Evolutionary conservation across 768 basidiomycete species (phyloP).

Genomic region (Mycena belliarum): DNA sequence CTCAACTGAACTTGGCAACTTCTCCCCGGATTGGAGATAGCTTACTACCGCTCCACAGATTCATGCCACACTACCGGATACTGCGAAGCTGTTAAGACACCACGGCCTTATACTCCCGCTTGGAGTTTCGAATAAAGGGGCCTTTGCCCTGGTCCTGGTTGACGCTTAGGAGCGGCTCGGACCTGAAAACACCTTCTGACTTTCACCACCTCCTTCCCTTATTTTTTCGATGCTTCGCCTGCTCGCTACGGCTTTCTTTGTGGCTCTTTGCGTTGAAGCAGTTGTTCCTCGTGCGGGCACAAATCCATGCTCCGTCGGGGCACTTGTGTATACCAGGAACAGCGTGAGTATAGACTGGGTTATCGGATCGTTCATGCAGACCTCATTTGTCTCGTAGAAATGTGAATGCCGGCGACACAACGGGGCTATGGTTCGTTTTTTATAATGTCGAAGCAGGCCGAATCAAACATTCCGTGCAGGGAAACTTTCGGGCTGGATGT

Average conservation of each 20-base stretch:
- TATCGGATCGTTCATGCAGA: too few relatives aligned
- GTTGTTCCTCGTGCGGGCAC: neutral
- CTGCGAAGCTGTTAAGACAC: too few relatives aligned
- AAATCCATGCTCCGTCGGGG: slow-evolving; percentile 3
- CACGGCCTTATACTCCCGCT: too few relatives aligned
- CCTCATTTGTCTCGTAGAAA: neutral
- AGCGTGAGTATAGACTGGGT: neutral
- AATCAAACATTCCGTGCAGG: neutral
- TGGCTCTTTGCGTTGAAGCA: neutral
- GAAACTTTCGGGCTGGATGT: slow-evolving; percentile 9
- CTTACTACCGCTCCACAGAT: too few relatives aligned
- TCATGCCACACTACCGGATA: too few relatives aligned
- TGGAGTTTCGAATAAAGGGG: too few relatives aligned
- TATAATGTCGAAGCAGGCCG: neutral
- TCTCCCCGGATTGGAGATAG: too few relatives aligned
- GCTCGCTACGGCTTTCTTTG: neutral
- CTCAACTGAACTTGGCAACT: too few relatives aligned
- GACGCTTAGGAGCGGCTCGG: neutral
- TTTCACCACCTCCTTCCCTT: neutral
- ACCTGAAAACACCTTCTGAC: neutral
- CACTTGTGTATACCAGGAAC: neutral
- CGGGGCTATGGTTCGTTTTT: slow-evolving; percentile 8
- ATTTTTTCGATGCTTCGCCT: neutral
- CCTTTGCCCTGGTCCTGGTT: too few relatives aligned
- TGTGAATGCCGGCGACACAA: slow-evolving; percentile 18